Percentiles rank a stretch among this genome's conserved stretches.
These are phyloP conservation scores for Citrullus colocynthis DNA, from an alignment of 306 rosid species.

Conservation along the genomic window DNA sequence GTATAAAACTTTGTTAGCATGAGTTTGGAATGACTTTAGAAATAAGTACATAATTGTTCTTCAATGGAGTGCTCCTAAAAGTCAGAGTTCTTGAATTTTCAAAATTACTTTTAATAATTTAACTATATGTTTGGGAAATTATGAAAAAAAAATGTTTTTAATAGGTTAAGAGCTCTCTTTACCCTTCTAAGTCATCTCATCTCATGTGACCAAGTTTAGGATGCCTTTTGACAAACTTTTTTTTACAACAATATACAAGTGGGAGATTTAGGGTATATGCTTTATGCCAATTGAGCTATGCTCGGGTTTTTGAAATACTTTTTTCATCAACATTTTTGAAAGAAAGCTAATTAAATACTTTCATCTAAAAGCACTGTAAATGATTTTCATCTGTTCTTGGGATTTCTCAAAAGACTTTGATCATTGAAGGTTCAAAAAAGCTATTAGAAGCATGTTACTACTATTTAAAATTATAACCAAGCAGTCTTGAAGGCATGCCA, in stretches of 20 bases:
- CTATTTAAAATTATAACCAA: no score
- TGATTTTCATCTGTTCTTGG: not conserved
- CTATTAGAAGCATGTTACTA: no score
- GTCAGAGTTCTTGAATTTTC: not conserved
- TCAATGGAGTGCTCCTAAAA: conserved; percentile 13
- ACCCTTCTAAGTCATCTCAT: not conserved
- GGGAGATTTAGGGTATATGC: no score
- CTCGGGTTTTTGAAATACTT: not conserved
- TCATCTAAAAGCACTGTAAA: not conserved
- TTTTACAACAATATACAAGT: no score
- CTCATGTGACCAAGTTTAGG: not conserved
- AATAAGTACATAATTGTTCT: not conserved
- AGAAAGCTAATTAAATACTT: not conserved
- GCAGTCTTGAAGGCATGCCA: not conserved
- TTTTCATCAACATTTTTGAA: not conserved
- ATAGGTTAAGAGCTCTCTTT: not conserved
- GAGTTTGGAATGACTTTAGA: not conserved
- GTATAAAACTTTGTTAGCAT: not conserved
- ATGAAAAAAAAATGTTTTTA: not conserved
- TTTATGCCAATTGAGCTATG: no score
- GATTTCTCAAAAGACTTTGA: not conserved
- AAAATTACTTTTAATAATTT: not conserved
- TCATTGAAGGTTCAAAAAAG: no score
- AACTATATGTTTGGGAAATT: not conserved
- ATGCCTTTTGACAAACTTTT: not conserved